Base-by-base conservation (phyloP, 495 filamentous ascomycete genomes). In the Penicillium paradoxum region DNA sequence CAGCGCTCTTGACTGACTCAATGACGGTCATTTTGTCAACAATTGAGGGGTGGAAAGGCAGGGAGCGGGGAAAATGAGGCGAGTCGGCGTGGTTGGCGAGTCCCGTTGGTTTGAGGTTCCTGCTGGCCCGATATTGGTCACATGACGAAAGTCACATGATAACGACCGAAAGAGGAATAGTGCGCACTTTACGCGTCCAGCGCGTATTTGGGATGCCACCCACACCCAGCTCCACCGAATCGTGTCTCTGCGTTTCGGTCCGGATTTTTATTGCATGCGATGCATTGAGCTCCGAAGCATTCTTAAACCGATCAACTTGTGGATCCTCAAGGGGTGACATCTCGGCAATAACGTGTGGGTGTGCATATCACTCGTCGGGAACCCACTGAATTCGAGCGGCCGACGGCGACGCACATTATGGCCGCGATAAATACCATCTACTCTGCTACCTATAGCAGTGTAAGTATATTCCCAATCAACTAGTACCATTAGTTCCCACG, bases 361-460 rank as follows among this genome's bases (percentile, higher is more conserved):
- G 13, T 51, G 51, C 45, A 54, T 43, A 46, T 55, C 56, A 37
- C 54, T 60, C 46, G 34, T 54, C 50, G 58, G 44, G 51, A 65
- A 59, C 48, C 50, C 49, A 51, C 48, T 64, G 62, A 53, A 56
- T 57, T 41, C 34, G 43, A 17, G 60, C 51, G 55, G 47, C 56
- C 49, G 33, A 60, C 59, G 51, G 50, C 51, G 48, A 66, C 59
- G 40, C 56, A 56, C 60, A 68, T 58, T 50, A 78, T 78, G 75
- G 74, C 72, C 50, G 66, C 58, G 19, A 65, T 66, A 50, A 64
- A 63, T 19, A 65, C 68, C 57, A 83, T 96, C 47, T 96, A 90
- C 70, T 90, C 87, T 69, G 91, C 90, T 42, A 96, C 91, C 0
- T 96, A 96, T 68, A 96, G 91, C 71, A 89, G 86, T 83, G 91